Conservation (phyloP, 1,284 basidiomycete species). For the Bjerkandera adusta region DNA sequence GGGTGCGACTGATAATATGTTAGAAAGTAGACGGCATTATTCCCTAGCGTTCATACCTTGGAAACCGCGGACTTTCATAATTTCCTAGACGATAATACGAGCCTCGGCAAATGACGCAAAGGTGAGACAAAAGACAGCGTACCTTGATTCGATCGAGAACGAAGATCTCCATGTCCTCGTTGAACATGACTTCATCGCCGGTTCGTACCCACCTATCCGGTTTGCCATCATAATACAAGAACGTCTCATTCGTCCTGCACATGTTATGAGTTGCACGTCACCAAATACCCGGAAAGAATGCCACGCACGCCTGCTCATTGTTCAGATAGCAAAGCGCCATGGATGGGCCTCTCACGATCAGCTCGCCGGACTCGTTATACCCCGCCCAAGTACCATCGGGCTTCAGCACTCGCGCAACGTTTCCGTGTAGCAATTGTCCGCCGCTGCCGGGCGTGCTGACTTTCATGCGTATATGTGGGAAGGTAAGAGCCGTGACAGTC, state of each 20-base stretch:
- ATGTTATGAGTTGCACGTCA: neutral
- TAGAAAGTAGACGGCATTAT: neutral
- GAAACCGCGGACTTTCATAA: constrained; percentile 33
- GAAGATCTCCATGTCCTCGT: constrained; percentile 56
- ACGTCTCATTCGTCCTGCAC: constrained; percentile 56
- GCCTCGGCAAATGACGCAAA: constrained; percentile 3
- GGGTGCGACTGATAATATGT: constrained; percentile 28
- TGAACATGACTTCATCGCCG: constrained; percentile 64
- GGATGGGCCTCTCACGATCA: constrained; percentile 58
- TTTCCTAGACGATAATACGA: constrained; percentile 23
- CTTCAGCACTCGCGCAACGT: constrained; percentile 54
- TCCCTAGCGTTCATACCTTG: constrained; percentile 18
- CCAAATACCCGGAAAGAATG: neutral
- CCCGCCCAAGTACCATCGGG: constrained; percentile 56
- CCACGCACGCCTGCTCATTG: constrained; percentile 56
- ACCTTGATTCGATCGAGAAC: constrained; percentile 71
- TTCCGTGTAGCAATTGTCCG: constrained; percentile 55
- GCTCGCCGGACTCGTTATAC: constrained; percentile 67
- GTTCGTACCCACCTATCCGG: constrained; percentile 57
- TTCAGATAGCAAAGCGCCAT: constrained; percentile 55
- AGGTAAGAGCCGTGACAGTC: constrained; percentile 14
- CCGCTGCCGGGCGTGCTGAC: constrained; percentile 54
- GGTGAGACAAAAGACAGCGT: constrained; percentile 5
- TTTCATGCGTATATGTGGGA: constrained; percentile 28
- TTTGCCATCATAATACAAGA: constrained; percentile 37